Conservation (phyloP, 192 early-diverging fungal genomes). For the Coemansia sp. region DNA sequence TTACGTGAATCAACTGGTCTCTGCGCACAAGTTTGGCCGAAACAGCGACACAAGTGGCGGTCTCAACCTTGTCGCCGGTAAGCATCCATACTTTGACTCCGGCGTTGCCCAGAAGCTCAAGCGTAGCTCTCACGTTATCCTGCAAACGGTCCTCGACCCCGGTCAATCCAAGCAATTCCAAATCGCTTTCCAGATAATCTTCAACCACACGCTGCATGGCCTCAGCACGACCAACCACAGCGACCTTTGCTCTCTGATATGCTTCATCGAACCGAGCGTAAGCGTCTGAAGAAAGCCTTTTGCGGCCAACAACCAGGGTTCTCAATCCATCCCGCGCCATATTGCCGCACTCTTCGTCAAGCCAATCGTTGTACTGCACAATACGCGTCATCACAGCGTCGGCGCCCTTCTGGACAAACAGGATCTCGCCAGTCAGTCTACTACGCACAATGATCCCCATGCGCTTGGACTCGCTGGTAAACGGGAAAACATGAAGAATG, state of each 20-base stretch:
- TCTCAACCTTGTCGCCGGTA: constrained; percentile 97
- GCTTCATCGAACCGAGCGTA: constrained; percentile 66
- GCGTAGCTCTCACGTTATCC: constrained; percentile 84
- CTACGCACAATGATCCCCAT: constrained; percentile 93
- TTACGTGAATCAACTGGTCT: constrained; percentile 81
- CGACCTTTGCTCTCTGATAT: constrained; percentile 71
- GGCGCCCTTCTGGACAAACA: constrained; percentile 93
- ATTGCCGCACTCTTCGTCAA: constrained; percentile 96
- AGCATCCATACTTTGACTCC: constrained; percentile 97
- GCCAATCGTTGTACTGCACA: constrained; percentile 92
- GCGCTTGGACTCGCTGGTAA: constrained; percentile 95
- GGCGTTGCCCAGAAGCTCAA: constrained; percentile 87
- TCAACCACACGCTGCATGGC: constrained; percentile 68
- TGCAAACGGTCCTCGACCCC: constrained; percentile 97
- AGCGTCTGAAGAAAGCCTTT: constrained; percentile 70
- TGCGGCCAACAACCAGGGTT: constrained; percentile 89
- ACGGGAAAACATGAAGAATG: constrained; percentile 94
- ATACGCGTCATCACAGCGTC: constrained; percentile 87
- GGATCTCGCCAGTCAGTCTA: constrained; percentile 67
- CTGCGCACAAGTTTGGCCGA: constrained; percentile 87
- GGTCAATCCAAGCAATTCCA: constrained; percentile 89
- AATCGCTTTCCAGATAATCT: constrained; percentile 72
- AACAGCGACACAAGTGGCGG: constrained; percentile 92
- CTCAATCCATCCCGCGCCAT: constrained; percentile 95
- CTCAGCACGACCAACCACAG: constrained; percentile 68